phyloP scores from a whole-genome alignment of 768 basidiomycete genomes.

The Suillus lakei region DNA sequence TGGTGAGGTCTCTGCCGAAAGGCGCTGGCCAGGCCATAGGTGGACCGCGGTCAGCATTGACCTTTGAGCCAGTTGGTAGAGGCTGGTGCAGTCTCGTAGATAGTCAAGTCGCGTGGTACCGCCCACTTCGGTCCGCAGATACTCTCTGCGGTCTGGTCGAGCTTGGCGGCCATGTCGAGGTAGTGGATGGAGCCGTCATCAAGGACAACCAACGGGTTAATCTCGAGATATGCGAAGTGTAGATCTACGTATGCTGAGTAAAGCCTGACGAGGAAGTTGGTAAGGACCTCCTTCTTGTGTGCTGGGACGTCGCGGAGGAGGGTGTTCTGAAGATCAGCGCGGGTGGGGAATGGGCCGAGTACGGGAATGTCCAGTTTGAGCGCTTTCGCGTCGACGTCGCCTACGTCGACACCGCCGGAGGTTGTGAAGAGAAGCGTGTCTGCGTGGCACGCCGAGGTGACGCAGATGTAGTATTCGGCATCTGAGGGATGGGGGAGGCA shows the following conservation, averaged over 20 bases:
- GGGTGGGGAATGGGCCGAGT: slow-evolving; percentile 74
- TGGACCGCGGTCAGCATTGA: slow-evolving; percentile 91
- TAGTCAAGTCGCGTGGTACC: slow-evolving; percentile 86
- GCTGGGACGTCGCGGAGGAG: slow-evolving; percentile 85
- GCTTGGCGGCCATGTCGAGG: slow-evolving; percentile 99
- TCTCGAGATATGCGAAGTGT: slow-evolving; percentile 99
- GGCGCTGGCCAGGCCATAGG: slow-evolving; percentile 97
- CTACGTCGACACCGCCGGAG: slow-evolving; percentile 98
- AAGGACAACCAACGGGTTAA: slow-evolving; percentile 96
- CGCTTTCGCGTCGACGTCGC: slow-evolving; percentile 98
- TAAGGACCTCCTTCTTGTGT: slow-evolving; percentile 86
- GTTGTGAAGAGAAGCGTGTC: slow-evolving; percentile 98
- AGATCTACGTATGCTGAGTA: slow-evolving; percentile 99
- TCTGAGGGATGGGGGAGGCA: slow-evolving; percentile 94
- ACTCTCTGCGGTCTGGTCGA: slow-evolving; percentile 98
- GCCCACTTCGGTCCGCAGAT: slow-evolving; percentile 99
- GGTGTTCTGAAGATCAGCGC: slow-evolving; percentile 69
- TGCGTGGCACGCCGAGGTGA: slow-evolving; percentile 91
- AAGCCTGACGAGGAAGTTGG: slow-evolving; percentile 92
- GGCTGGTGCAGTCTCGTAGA: slow-evolving; percentile 61
- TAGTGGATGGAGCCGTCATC: slow-evolving; percentile 86
- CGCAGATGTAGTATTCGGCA: slow-evolving; percentile 98
- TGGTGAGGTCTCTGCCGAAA: slow-evolving; percentile 96
- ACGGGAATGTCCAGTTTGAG: slow-evolving; percentile 87
- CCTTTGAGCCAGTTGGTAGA: slow-evolving; percentile 46